A percentile compares a stretch with the other conserved stretches of the same genome.
Conservation (phyloP, 129 eudicot species). For the Ambrosia trifida region DNA sequence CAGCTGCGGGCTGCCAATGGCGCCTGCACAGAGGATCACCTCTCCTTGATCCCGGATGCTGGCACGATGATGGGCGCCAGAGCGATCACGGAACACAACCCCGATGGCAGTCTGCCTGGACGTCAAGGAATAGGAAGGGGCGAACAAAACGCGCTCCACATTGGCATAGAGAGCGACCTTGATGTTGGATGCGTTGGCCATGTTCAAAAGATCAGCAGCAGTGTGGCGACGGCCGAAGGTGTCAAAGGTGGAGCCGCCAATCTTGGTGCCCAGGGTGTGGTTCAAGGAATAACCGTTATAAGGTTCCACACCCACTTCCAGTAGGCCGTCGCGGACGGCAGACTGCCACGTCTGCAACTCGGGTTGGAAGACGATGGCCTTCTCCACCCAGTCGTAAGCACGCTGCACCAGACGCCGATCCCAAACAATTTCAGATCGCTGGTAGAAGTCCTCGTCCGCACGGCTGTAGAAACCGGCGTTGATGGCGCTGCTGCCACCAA, state of each 20-base stretch:
- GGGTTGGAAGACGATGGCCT: constrained; percentile 66
- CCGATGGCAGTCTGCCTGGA: constrained; percentile 53
- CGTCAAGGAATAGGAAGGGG: constrained; percentile 33
- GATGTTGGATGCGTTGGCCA: constrained; percentile 54
- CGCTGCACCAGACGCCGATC: constrained; percentile 47
- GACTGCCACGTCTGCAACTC: constrained; percentile 75
- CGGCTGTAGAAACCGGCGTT: constrained; percentile 87
- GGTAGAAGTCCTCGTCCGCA: constrained; percentile 63
- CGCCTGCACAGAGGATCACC: constrained; percentile 71
- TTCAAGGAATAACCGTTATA: constrained; percentile 52
- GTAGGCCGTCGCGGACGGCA: constrained; percentile 58
- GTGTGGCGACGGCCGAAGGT: constrained; percentile 59
- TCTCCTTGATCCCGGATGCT: constrained; percentile 61
- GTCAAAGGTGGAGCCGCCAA: constrained; percentile 81
- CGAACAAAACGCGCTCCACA: constrained; percentile 61
- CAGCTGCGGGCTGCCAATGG: constrained; percentile 82
- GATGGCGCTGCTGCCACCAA: constrained; percentile 90
- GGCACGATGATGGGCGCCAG: constrained; percentile 60
- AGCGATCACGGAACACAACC: constrained; percentile 56
- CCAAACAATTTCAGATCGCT: constrained; percentile 60
- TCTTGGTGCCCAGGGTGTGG: constrained; percentile 68
- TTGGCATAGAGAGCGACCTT: constrained; percentile 58
- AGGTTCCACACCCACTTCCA: constrained; percentile 69
- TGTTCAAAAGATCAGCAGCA: constrained; percentile 67
- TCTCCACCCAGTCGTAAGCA: constrained; percentile 81